Base-by-base conservation (phyloP, 306 rosid genomes). In the Lupinus albus region DNA sequence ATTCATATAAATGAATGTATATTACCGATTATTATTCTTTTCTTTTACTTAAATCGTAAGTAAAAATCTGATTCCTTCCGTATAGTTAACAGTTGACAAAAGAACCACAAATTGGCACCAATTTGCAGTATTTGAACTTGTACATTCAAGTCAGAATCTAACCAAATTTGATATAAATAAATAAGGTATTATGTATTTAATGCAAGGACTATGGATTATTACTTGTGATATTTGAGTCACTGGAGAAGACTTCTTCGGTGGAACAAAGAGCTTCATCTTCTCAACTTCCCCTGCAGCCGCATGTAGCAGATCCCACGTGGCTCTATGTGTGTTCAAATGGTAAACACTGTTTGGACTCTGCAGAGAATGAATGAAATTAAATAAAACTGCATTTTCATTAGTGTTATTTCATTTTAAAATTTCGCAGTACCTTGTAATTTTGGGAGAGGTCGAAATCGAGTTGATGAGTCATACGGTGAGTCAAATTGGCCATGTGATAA, bases 221-320 rank as follows among this genome's bases (percentile, higher is more conserved):
- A n/a, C n/a, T n/a, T n/a, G n/a, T n/a, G n/a, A n/a, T n/a, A 12
- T 39, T 39, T 9, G 45, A 4, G 76, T 11, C 20, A 47, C 15
- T 1, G 83, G 79, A 20, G 81, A 51, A 2, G 82, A 61, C 4
- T 78, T 76, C 0, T 66, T 49, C 0, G 74, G 20, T 0, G 68
- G 76, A 13, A 51, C 79, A 33, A 84, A 61, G 6, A 76, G 51
- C 36, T 75, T 81, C 88, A 85, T 82, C 83, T 76, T 80, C 28
- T 84, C 96, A 0, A 85, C 84, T 48, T 87, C 85, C 20, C 84
- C 92, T 15, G 91, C 95, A 6, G 89, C 92, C 15, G 96, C 91
- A 13, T 66, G 79, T 20, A 92, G 84, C 48, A 92, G 84, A 82
- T 92, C 89, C 82, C 75, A 84, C 2, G 88, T 85, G 11, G 84